A percentile compares a stretch with the other conserved stretches of the same genome.
phyloP scores from a whole-genome alignment of 2,329 filamentous ascomycete genomes.

The Hypoxylon sp. region DNA sequence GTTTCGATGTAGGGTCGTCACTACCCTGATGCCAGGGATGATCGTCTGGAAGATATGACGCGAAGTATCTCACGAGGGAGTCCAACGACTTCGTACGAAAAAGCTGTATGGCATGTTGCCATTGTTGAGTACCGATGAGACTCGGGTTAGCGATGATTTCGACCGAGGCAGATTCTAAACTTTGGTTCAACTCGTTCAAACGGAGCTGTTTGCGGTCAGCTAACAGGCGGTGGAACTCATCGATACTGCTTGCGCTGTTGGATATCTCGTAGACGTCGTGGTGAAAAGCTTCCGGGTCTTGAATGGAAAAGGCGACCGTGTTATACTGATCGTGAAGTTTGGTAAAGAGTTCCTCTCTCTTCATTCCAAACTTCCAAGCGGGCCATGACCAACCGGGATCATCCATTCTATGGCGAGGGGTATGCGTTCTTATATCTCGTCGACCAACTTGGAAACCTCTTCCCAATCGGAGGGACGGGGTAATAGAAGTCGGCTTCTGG shows the following conservation, averaged over 20 bases:
- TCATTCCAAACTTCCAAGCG: constrained; percentile 75
- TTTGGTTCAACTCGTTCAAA: constrained; percentile 68
- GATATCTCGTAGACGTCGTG: constrained; percentile 74
- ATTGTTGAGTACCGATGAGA: constrained; percentile 71
- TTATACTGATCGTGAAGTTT: constrained; percentile 73
- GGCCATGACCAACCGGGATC: constrained; percentile 69
- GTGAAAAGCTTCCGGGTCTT: constrained; percentile 73
- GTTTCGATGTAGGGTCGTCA: constrained; percentile 52
- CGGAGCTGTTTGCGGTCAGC: constrained; percentile 68
- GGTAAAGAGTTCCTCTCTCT: constrained; percentile 70
- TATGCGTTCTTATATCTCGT: constrained; percentile 11
- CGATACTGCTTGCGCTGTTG: constrained; percentile 63
- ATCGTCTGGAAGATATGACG: constrained; percentile 69
- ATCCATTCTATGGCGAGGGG: constrained; percentile 63
- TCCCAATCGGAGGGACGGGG: constrained; percentile 17
- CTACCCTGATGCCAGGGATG: constrained; percentile 60
- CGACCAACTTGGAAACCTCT: constrained; percentile 18
- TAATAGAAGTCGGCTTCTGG: constrained; percentile 10
- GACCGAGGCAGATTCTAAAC: constrained; percentile 70
- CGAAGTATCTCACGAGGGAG: constrained; percentile 72
- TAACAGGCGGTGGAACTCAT: constrained; percentile 69
- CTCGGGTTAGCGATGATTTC: constrained; percentile 73
- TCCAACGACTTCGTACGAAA: constrained; percentile 72
- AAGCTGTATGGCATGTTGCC: constrained; percentile 71
- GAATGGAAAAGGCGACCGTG: constrained; percentile 68